phyloP scores from a whole-genome alignment of 2,329 filamentous ascomycete species.

The Monosporascus sp. region DNA sequence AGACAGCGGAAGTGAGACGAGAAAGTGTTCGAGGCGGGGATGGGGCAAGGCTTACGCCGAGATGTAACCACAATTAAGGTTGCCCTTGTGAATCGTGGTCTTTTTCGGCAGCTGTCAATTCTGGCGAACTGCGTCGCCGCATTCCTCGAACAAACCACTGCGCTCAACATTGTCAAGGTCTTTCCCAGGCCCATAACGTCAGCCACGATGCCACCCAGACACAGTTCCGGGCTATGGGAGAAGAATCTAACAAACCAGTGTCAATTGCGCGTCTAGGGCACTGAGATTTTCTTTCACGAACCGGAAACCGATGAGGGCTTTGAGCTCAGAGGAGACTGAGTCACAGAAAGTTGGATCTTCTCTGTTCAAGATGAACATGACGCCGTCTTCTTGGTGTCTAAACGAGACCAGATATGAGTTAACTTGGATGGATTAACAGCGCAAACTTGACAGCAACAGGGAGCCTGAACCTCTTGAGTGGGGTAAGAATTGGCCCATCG shows the following conservation, averaged over 20 bases:
- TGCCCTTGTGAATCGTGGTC: too few species aligned
- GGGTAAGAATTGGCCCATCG: not conserved
- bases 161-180: conserved; percentile 1
- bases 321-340: not conserved
- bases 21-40: too few species aligned
- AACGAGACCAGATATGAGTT: not conserved
- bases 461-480: not conserved
- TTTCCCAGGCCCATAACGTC: conserved; percentile 3
- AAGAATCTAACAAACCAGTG: too few species aligned
- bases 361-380: conserved; percentile 1
- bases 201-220: not conserved
- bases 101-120: too few species aligned
- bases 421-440: not conserved
- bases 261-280: too few species aligned
- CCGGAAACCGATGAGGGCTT: not conserved
- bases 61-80: too few species aligned
- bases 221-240: not conserved
- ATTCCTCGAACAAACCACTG: not conserved
- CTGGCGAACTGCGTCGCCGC: too few species aligned
- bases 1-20: not conserved
- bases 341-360: not conserved
- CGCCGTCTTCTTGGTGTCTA: conserved; percentile 2
- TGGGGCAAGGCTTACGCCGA: too few species aligned
- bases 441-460: not conserved
- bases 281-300: too few species aligned